Evolutionary conservation across 768 basidiomycete genomes (phyloP).

Genomic region (Tricholoma sp.): DNA sequence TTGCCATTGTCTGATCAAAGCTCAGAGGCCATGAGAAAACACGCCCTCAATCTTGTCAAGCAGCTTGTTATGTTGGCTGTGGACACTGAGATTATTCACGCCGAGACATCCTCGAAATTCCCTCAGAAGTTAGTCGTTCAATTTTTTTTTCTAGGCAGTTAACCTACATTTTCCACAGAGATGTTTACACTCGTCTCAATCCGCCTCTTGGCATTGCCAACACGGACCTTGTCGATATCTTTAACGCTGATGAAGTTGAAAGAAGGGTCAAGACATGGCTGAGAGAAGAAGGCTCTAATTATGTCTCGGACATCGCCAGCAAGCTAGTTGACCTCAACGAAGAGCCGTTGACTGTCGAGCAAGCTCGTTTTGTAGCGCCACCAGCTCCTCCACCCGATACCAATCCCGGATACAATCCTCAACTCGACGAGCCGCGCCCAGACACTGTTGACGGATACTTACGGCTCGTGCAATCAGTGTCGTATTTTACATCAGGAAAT

Average conservation of each 20-base stretch:
- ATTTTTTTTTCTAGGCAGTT: not conserved
- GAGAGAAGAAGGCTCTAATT: slow-evolving; percentile 3
- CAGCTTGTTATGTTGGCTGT: slow-evolving; percentile 11
- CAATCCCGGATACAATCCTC: slow-evolving; percentile 20
- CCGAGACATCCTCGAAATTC: not conserved
- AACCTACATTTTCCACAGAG: not conserved
- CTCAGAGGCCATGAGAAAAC: not conserved
- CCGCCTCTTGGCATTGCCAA: slow-evolving; percentile 12
- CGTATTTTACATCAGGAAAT: not conserved
- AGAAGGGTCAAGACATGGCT: slow-evolving; percentile 9
- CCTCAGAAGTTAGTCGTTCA: slow-evolving; percentile 3
- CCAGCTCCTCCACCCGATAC: slow-evolving; percentile 15
- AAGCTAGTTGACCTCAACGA: slow-evolving; percentile 9
- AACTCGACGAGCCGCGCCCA: slow-evolving; percentile 21
- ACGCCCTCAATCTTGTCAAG: slow-evolving; percentile 12
- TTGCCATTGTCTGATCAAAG: not conserved
- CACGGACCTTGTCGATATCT: slow-evolving; percentile 15
- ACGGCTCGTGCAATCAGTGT: not conserved
- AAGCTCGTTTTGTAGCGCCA: slow-evolving; percentile 12
- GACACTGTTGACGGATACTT: slow-evolving; percentile 5
- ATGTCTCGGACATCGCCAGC: not conserved
- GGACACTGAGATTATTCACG: slow-evolving; percentile 13
- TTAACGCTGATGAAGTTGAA: slow-evolving; percentile 11
- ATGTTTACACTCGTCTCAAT: slow-evolving; percentile 10
- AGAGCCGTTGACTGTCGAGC: slow-evolving; percentile 5